Percentiles rank a stretch among this genome's conserved stretches.
phyloP scores from a whole-genome alignment of 208 protist genomes.

The Wallacemonas sp. region DNA sequence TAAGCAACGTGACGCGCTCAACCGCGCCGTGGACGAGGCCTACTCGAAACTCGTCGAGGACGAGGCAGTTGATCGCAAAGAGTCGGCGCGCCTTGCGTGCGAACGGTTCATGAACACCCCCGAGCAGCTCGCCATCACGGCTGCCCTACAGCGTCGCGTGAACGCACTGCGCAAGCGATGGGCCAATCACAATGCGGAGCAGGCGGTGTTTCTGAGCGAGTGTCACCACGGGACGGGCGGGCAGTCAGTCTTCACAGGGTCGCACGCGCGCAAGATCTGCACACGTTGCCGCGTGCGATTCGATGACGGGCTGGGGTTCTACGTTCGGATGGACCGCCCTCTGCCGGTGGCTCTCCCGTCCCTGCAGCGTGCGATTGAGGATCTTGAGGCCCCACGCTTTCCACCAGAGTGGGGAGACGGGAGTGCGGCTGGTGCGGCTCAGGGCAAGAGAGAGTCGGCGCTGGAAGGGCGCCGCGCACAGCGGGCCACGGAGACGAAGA shows the following conservation, averaged over 20 bases:
- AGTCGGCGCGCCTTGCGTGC: conserved; percentile 56
- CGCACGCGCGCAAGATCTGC: conserved; percentile 46
- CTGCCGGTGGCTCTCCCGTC: conserved; percentile 2
- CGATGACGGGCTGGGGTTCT: conserved; percentile 69
- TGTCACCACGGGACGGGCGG: conserved; percentile 64
- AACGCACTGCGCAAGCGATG: conserved; percentile 29
- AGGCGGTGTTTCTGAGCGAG: conserved; percentile 47
- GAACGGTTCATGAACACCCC: conserved; percentile 76
- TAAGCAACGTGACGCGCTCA: conserved; percentile 23
- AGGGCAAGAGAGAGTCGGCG: not conserved
- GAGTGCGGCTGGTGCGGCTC: not conserved
- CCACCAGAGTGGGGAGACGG: not conserved
- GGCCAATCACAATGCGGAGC: conserved; percentile 47
- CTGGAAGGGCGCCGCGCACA: not conserved
- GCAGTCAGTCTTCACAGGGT: conserved; percentile 60
- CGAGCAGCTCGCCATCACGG: conserved; percentile 69
- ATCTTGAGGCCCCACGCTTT: not conserved
- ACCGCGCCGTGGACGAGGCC: conserved; percentile 27
- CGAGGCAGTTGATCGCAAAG: conserved; percentile 30
- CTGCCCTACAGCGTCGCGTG: conserved; percentile 40
- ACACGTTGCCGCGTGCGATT: conserved; percentile 62
- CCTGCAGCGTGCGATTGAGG: conserved; percentile 2
- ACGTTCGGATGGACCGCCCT: conserved; percentile 47
- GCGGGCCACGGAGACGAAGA: conserved; percentile 17
- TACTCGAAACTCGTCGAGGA: conserved; percentile 20